Base-by-base conservation (phyloP, 208 protist genomes). In the Eutreptiella sp. region DNA sequence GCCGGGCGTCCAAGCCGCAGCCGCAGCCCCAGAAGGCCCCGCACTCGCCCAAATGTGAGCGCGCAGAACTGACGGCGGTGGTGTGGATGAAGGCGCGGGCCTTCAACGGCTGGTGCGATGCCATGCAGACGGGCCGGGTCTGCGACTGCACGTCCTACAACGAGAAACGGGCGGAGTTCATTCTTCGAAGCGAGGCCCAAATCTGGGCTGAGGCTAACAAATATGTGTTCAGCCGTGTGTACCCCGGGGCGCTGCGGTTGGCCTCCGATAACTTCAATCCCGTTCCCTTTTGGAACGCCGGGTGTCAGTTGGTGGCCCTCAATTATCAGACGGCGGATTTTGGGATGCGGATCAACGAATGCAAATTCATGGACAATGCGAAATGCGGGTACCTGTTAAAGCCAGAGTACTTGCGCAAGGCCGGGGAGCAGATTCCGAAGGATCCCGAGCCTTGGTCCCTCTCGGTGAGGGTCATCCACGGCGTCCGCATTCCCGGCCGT, bases 331-430 rank as follows among this genome's bases (percentile, higher is more conserved):
- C 41, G 11, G 43, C 21, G 11, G 69, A 75, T 34, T 36, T 43
- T 38, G 38, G 63, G 28, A 77, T 84, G 59, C 72, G 73, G 47
- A 19, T 87, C 0, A 89, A 87, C 35, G 26, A 54, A 4, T 75
- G 70, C 19, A 67, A 70, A 38, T 89, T 89, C 41, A 16, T 41
- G 28, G 73, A 71, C 19, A 89, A 89, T 47, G 83, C 83, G 38
- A 21, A 47, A 16, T 81, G 58, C 64, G 84, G 84, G 1, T 90
- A 86, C 58, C 42, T 89, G 16, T 67, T 90, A 14, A 88, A 90
- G 66, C 84, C 84, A 14, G 23, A 38, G 0, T 32, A 33, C 35
- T 16, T 64, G 21, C 11, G 11, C n/a, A n/a, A n/a, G n/a, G n/a
- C n/a, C n/a, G n/a, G n/a, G n/a, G n/a, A n/a, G n/a, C n/a, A n/a